Base-by-base conservation (phyloP, 163 green algal species). In the Scenedesmus sp. region DNA sequence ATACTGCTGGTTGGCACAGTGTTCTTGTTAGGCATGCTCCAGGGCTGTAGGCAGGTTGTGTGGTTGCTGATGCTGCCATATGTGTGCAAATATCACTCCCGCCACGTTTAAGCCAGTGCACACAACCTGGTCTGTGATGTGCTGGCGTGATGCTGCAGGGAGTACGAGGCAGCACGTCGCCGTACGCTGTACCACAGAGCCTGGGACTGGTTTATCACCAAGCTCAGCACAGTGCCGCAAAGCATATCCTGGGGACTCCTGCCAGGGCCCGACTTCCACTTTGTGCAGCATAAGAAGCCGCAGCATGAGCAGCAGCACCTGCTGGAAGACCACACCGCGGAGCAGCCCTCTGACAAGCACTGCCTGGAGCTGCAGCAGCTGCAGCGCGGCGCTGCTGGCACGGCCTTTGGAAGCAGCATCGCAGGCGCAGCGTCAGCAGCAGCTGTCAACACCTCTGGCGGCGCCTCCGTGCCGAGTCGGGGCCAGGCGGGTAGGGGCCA, bases 291-390 rank as follows among this genome's bases (percentile, higher is more conserved):
- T 13, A 84, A 84, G 76, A 26, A 59, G 81, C 54, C 20, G 55
- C 54, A 86, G 56, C 73, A 91, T 13, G 73, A 91, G 73, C 73
- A 81, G 87, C 76, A 87, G 59, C 87, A 79, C 57, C 23, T 81
- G 55, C 76, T 91, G 57, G 73, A 55, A 76, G 86, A 67, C 70
- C 70, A 79, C 70, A 79, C 70, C 20, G 70, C 70, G 3, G 70
- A 84, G 55, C 85, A 89, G 60, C 67, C 62, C n/a, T 91, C 73
- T 18, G 86, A 90, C 66, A 84, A 84, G 86, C 86, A 84, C 7
- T 67, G 20, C 10, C 20, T 88, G 26, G 57, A 88, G 56, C 26
- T 88, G 23, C 23, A 20, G 46, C 18, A 56, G 18, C 55, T 46
- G 57, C 83, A 79, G 23, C 70, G 23, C 0, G 70, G 70, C 46